Conservation (phyloP, 495 filamentous ascomycete genomes). For the Evernia prunastri region DNA sequence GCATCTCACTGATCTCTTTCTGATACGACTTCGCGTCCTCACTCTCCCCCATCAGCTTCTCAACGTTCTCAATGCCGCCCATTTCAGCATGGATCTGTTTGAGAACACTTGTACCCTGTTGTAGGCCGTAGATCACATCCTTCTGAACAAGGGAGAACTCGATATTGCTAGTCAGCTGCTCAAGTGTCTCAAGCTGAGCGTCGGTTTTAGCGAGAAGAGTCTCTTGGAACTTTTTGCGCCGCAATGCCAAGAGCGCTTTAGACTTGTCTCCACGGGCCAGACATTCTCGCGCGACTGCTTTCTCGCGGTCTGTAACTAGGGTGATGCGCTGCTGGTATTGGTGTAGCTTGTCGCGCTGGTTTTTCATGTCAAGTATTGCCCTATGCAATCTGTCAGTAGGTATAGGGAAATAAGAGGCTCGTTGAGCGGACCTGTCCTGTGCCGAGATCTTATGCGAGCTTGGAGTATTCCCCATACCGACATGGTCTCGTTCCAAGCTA, state of each 20-base stretch:
- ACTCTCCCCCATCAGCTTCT: constrained; percentile 87
- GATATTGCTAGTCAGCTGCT: constrained; percentile 73
- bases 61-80: constrained; percentile 87
- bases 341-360: constrained; percentile 92
- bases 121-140: constrained; percentile 84
- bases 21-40: constrained; percentile 86
- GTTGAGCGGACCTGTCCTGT: constrained; percentile 54
- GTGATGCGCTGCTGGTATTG: constrained; percentile 88
- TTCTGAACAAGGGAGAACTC: constrained; percentile 96
- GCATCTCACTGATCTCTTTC: constrained; percentile 84
- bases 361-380: constrained; percentile 94
- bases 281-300: constrained; percentile 72
- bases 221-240: constrained; percentile 96
- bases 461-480: constrained; percentile 57
- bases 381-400: constrained; percentile 35
- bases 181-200: constrained; percentile 77
- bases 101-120: constrained; percentile 85
- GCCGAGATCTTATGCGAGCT: constrained; percentile 65
- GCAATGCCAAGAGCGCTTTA: constrained; percentile 79
- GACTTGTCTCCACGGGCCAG: constrained; percentile 66
- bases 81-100: constrained; percentile 91
- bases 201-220: constrained; percentile 85
- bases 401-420: not conserved
- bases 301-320: constrained; percentile 75
- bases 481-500: constrained; percentile 21